These are phyloP conservation scores for Fraxinus albicans DNA, from an alignment of 305 asterid genomes.

Conservation along the genomic window DNA sequence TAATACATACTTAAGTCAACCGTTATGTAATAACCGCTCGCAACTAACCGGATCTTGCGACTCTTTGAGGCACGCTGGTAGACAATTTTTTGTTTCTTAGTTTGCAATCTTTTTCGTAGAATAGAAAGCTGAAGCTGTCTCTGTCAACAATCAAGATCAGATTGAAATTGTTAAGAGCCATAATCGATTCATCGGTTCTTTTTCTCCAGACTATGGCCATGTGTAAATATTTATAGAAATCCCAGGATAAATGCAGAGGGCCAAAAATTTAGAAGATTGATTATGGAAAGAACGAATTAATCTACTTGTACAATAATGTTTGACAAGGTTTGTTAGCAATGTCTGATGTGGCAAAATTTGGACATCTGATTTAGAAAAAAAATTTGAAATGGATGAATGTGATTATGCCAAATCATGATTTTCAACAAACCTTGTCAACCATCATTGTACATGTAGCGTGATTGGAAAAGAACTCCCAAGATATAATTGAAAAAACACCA, in stretches of 20 bases:
- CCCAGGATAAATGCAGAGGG: background rate
- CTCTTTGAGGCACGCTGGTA: conserved; percentile 90
- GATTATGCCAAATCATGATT: too few relatives aligned
- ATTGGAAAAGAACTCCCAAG: too few relatives aligned
- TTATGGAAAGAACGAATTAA: background rate
- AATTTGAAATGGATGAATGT: too few relatives aligned
- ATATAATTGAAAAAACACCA: too few relatives aligned
- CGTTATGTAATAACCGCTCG: background rate
- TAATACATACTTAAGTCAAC: too few relatives aligned
- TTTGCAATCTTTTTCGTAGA: conserved; percentile 65
- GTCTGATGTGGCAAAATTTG: too few relatives aligned
- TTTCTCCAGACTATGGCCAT: background rate
- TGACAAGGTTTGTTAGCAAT: too few relatives aligned
- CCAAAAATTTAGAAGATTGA: background rate
- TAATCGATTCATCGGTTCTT: background rate
- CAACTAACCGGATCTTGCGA: conserved; percentile 80
- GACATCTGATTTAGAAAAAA: too few relatives aligned
- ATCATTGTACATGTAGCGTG: too few relatives aligned
- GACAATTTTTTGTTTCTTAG: conserved; percentile 81
- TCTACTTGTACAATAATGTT: too few relatives aligned
- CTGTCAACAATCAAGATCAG: conserved; percentile 36
- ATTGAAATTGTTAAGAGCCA: background rate
- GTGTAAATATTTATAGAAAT: background rate
- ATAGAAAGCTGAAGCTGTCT: conserved; percentile 67
- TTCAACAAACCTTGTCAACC: too few relatives aligned